Base-by-base conservation (phyloP, 2,329 filamentous ascomycete species). In the Paraconiothyrium sp. region DNA sequence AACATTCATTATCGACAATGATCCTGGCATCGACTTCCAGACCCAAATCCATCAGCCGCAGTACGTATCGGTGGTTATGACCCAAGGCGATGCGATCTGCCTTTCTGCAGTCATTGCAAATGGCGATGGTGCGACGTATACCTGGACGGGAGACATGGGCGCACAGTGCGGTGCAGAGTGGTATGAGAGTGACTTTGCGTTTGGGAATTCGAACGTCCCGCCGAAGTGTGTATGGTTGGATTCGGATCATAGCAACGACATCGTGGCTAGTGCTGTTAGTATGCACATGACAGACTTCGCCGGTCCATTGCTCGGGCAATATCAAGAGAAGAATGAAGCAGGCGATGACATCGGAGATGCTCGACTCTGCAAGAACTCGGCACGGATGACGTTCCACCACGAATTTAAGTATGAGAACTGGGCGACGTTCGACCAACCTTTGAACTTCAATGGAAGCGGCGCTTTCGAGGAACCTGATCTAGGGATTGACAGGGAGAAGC, bases 81-180 rank as follows among this genome's bases (percentile, higher is more conserved):
- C 48, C 4, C 14, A 60, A 32, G 34, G 10, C 10, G 58, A 60
- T 32, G 58, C 59, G 30, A 58, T 61, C 4, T 61, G 59, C 48
- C 13, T 61, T 2, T 22, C 54, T 30, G 37, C 20, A 6, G 41
- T 61, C 11, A 30, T 39, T 8, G 47, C 47, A 10, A 24, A 10
- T 41, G 59, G 59, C 24, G 54, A 58, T 20, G 47, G 47, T 27
- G 20, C 10, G 14, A 24, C 22, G 30, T 61, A 32, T 11, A 54
- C 55, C 4, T 61, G 59, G 59, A 61, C 54, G 2, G 59, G 59
- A 27, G 59, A 61, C 27, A 54, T 61, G 59, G 59, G 20, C 27
- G 34, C 51, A 24, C 43, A n/a, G 16, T 61, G 59, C 48, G 54
- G 48, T n/a, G 59, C 59, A 10, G n/a, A 61, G 30, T 61, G 59